Base-by-base conservation (phyloP, 202 grass and related monocot genomes). In the Bolboschoenoplectus hybrid region DNA sequence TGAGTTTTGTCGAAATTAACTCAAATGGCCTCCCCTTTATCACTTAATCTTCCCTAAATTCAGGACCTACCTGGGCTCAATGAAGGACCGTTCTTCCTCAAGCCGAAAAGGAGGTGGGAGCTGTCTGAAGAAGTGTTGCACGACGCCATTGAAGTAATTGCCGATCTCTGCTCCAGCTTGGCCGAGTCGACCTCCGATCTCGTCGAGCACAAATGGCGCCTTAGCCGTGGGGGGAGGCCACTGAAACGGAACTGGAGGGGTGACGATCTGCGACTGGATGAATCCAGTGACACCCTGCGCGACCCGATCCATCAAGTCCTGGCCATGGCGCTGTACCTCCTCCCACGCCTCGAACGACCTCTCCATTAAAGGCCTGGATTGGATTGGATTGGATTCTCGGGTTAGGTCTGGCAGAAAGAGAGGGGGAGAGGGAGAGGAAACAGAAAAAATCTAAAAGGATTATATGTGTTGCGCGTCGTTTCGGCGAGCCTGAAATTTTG, bases 271-370 rank as follows among this genome's bases (percentile, higher is more conserved):
- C 56, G 80, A 80, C 66, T 94, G 93, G 85, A 95, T 87, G 14
- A 97, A 86, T 2, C 96, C 96, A 76, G 90, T 87, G 69, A 98
- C 80, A 68, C 93, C 96, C 86, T 98, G 96, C 67, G 89, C 86
- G 34, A 98, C 90, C 87, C 93, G 93, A 91, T 92, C 89, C 41
- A 92, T 87, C 14, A 98, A 86, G 86, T 98, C 96, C 62, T 92
- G 92, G 45, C 94, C 94, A 62, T 97, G 94, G 77, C 96, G 96
- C 91, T 95, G 96, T 84, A 91, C 88, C 82, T 94, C 96, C 63
- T 95, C 93, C 96, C 93, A 95, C 36, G 93, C 89, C 72, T 98
- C 96, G 45, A 98, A 70, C 9, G 96, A 92, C 86, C 91, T 90
- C 96, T 98, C 96, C 91, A 95, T 92, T 74, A 85, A 81, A 44